Evolutionary conservation across 164 flowering plant genomes (phyloP).

Genomic region (Santalum album): DNA sequence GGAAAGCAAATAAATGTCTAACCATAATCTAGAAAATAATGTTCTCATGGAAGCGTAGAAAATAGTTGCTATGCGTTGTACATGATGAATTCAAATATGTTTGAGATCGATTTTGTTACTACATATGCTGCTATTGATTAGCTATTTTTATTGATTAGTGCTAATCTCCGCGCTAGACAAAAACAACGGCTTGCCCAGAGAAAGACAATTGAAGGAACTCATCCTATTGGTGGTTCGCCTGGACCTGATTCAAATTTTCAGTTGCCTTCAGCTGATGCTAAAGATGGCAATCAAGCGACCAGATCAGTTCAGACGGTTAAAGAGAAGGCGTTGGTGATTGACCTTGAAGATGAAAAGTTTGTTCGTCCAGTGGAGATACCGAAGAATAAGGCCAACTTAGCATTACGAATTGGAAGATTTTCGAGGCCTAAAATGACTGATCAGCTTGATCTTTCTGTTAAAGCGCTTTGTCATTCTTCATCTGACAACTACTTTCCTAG

Average conservation of each 20-base stretch:
- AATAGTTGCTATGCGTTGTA: no score
- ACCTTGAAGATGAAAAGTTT: conserved; percentile 24
- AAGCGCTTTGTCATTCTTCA: conserved; percentile 17
- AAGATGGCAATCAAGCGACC: conserved; percentile 17
- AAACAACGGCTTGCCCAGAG: conserved; percentile 72
- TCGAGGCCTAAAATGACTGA: conserved; percentile 27
- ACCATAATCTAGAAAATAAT: no score
- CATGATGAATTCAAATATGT: no score
- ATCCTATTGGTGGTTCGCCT: conserved; percentile 16
- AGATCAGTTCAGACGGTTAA: conserved; percentile 15
- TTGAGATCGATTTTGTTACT: no score
- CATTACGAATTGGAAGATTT: conserved; percentile 21
- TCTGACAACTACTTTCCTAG: conserved; percentile 26
- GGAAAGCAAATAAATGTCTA: not conserved
- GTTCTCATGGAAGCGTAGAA: no score
- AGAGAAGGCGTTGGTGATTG: conserved; percentile 27
- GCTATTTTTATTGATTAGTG: conserved; percentile 32
- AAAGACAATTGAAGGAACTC: conserved; percentile 27
- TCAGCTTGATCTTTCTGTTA: conserved; percentile 37
- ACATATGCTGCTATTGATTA: not conserved
- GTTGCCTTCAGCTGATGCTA: conserved; percentile 11
- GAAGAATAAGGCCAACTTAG: conserved; percentile 26
- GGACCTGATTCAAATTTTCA: conserved; percentile 21
- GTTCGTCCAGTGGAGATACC: conserved; percentile 21
- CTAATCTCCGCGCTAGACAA: conserved; percentile 82